Evolutionary conservation across 257 asterid genomes (phyloP), one percentile per base, ranked within the genome.

Genomic region (Anisodus tanguticus): DNA sequence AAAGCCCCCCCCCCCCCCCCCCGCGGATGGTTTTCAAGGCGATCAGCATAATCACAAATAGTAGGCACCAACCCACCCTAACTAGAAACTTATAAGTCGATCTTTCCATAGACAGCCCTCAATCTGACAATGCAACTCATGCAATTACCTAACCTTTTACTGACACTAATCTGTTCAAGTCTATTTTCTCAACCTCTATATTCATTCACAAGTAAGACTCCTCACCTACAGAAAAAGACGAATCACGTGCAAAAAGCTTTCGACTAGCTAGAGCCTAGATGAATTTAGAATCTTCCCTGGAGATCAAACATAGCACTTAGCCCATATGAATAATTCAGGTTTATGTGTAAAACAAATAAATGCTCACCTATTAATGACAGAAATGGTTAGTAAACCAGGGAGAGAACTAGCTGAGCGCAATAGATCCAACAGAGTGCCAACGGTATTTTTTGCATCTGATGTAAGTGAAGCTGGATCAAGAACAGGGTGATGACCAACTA

Each of bases 311-410:
- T 53, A 53, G 81, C 81, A 53, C 81, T 76, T 51, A 31, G 12
- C 10, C 5, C 62, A 26, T 31, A 13, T 6, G 35, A 77, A 53
- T 77, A 77, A 77, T 77, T 51, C 31, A 77, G 12, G 12, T 77
- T 77, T 77, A 12, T 51, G 64, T 51, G 64, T 35, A 49, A 26
- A 77, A 77, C 63, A 31, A 39, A 22, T 67, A 64, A 87, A 81
- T 60, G 85, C 93, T 90, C 95, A 97, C 99, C 99, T 92, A 92
- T 93, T 97, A 85, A 97, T 88, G 87, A 91, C 86, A 80, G 97
- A 86, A 82, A 97, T 95, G 37, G 91, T 91, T 92, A 95, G 86
- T 81, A 93, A 88, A 85, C 98, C 99, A 85, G 94, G 98, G 57
- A 90, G 88, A 88, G 84, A 88, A 86, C 90, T 90, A 85, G 97